Conservation (phyloP, 768 basidiomycete species). For the Hysterangium stoloniferum region DNA sequence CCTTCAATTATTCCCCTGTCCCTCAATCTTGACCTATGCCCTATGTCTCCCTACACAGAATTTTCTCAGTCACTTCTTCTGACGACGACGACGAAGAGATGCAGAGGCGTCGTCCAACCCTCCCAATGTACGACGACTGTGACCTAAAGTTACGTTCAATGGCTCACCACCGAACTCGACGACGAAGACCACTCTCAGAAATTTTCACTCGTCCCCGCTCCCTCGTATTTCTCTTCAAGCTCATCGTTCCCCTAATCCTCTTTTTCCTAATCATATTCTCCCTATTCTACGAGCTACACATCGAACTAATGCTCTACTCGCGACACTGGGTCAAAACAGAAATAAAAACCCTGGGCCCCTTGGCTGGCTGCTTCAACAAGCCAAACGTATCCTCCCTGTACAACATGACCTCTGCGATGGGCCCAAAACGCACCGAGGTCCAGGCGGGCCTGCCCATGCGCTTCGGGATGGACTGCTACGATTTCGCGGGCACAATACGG, state of each 20-base stretch:
- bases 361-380: conserved; percentile 70
- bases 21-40: not conserved
- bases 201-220: not conserved
- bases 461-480: conserved; percentile 84
- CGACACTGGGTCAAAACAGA: conserved; percentile 68
- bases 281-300: conserved; percentile 56
- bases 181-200: not conserved
- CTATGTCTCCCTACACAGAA: conserved; percentile 2
- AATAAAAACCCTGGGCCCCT: conserved; percentile 54
- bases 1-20: no score
- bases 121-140: not conserved
- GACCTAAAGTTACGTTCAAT: not conserved
- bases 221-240: not conserved
- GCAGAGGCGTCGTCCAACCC: not conserved
- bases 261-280: conserved; percentile 50
- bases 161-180: not conserved
- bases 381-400: conserved; percentile 54
- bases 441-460: conserved; percentile 75
- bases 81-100: conserved; percentile 3
- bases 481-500: conserved; percentile 81
- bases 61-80: not conserved
- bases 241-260: conserved; percentile 27
- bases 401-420: conserved; percentile 56
- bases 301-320: conserved; percentile 76
- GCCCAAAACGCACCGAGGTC: conserved; percentile 57